Evolutionary conservation across 2,329 filamentous ascomycete species (phyloP), one percentile per base, ranked within the genome.

Genomic region (Cercospora citrullina): DNA sequence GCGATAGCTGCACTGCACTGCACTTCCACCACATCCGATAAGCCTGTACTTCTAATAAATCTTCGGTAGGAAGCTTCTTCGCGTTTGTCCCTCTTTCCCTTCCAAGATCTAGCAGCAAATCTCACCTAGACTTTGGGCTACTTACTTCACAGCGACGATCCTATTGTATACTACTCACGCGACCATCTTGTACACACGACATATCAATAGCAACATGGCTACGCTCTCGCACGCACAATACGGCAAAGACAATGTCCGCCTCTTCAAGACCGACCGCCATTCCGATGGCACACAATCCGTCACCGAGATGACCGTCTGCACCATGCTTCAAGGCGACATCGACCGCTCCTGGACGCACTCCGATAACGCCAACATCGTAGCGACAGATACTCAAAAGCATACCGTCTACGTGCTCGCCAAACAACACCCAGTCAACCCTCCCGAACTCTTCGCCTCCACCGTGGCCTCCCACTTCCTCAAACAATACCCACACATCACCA

Each of bases 331-430:
- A 84, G 95, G 95, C 74, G 91, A 93, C 68, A 97, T 99, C 75
- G 92, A 95, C 64, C 87, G 84, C 65, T 92, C 91, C 72, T 99
- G 97, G 86, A 99, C 94, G 70, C 81, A 87, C 77, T 94, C 93
- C 75, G 94, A 99, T 84, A 99, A 99, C 86, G 91, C 90, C 76
- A 92, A 96, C 72, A 89, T 99, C 68, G 94, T 99, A 69, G 93
- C 95, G 71, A 99, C 95, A 69, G 95, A 99, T 82, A 94, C 93
- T 28, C 96, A 98, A 84, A 99, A 99, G 85, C 97, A 99, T 83
- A 98, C 82, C 62, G 77, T 77, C 74, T 97, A 95, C 85, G 93
- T 99, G 82, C 90, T 92, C 78, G 94, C 95, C 77, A 97, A 97
- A 84, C 90, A 96, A 82, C 86, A 96, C 83, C 92, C 94, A 36